phyloP scores from a whole-genome alignment of 1,139 yeast genomes.

The Saccharomyces hybrid region DNA sequence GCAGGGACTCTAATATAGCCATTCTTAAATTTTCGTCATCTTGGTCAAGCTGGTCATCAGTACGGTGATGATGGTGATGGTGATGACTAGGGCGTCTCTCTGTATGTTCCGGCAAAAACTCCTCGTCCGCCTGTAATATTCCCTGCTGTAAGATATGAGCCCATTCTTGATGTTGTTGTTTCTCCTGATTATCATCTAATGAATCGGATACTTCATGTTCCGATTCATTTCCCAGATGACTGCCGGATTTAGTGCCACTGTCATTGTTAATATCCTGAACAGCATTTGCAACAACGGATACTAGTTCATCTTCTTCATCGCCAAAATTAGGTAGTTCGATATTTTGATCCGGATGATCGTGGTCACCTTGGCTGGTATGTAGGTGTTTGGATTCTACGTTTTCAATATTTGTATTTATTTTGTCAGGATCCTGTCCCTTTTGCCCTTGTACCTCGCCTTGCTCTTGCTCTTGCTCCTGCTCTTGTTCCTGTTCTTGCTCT shows the following conservation, averaged over 20 bases:
- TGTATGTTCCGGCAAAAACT: not conserved
- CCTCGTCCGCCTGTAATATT: slow-evolving; percentile 14
- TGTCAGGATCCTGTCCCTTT: slow-evolving; percentile 1
- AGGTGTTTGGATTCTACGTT: not conserved
- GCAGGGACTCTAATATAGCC: slow-evolving; percentile 29
- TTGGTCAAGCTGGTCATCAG: slow-evolving; percentile 25
- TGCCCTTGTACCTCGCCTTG: slow-evolving; percentile 6
- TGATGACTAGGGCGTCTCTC: not conserved
- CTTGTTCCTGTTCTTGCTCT: slow-evolving; percentile 3
- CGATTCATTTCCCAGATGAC: slow-evolving; percentile 1
- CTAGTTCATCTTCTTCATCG: slow-evolving; percentile 11
- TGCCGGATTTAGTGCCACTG: not conserved
- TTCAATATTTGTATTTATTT: slow-evolving; percentile 1
- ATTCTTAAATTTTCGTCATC: slow-evolving; percentile 30
- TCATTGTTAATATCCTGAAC: slow-evolving; percentile 3
- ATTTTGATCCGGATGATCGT: not conserved
- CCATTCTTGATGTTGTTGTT: slow-evolving; percentile 25
- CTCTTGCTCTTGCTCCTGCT: no score
- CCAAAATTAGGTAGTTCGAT: slow-evolving; percentile 7
- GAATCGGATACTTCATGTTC: not conserved
- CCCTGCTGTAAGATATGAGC: slow-evolving; percentile 28
- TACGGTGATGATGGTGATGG: slow-evolving; percentile 5
- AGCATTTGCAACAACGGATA: slow-evolving; percentile 21
- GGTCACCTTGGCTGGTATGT: not conserved
- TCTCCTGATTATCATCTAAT: slow-evolving; percentile 8